A percentile compares a stretch with the other conserved stretches of the same genome.
These are phyloP conservation scores for Amphirosellinia nigrospora DNA, from an alignment of 495 filamentous ascomycete species.

Conservation along the genomic window DNA sequence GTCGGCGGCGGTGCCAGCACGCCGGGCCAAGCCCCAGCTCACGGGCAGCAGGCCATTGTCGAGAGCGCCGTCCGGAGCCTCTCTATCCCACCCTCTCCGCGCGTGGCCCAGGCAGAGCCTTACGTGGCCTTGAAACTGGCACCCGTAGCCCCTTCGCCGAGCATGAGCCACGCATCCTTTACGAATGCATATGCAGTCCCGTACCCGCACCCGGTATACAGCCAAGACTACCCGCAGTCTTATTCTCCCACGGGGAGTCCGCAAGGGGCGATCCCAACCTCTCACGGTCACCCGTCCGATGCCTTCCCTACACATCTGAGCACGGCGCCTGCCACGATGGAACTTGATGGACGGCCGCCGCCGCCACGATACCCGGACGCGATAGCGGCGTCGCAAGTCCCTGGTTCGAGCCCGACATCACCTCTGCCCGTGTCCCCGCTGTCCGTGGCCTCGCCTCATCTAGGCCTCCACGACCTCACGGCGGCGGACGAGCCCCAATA, in stretches of 20 bases:
- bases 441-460: not conserved
- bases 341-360: constrained; percentile 5
- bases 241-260: not conserved
- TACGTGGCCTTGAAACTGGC: not conserved
- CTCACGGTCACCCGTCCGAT: not conserved
- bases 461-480: not conserved
- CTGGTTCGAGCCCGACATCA: constrained; percentile 12
- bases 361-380: constrained; percentile 21
- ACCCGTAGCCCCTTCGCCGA: not conserved
- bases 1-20: not conserved
- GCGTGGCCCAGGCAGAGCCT: not conserved
- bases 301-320: not conserved
- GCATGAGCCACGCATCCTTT: not conserved
- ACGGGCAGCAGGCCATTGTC: not conserved
- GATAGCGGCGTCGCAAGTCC: not conserved
- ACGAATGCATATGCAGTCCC: not conserved
- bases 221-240: not conserved
- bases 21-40: not conserved
- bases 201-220: not conserved
- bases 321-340: not conserved
- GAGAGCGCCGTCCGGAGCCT: not conserved
- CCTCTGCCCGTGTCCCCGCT: constrained; percentile 23
- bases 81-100: not conserved
- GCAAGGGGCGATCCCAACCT: not conserved
- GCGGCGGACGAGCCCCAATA: not conserved